phyloP scores from a whole-genome alignment of 306 rosid species.

The Rosa lucieae region DNA sequence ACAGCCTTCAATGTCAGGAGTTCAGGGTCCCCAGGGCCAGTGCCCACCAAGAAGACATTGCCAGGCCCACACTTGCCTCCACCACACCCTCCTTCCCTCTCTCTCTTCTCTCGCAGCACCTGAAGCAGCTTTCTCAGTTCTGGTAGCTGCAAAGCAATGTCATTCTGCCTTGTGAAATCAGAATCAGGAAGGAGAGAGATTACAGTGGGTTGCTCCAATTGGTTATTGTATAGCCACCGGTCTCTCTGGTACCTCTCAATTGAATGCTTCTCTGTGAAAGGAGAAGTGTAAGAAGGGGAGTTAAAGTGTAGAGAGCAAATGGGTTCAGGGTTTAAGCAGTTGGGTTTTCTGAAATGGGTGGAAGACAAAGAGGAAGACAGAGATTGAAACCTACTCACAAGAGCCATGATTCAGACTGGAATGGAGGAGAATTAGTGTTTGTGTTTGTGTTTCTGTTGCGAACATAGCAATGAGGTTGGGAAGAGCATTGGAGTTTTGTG shows the following conservation, averaged over 20 bases:
- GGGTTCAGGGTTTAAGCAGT: constrained; percentile 31
- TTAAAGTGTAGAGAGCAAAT: constrained; percentile 47
- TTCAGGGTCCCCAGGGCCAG: constrained; percentile 97
- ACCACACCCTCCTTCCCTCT: constrained; percentile 42
- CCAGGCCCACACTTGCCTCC: constrained; percentile 54
- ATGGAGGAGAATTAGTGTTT: neutral
- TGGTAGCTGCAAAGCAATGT: constrained; percentile 80
- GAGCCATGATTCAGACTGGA: constrained; percentile 45
- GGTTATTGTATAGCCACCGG: constrained; percentile 61
- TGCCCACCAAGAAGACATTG: constrained; percentile 84
- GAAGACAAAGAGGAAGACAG: constrained; percentile 37
- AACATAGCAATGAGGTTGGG: neutral
- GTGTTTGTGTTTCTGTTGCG: neutral
- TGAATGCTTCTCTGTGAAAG: constrained; percentile 87
- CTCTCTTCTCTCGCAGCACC: constrained; percentile 72
- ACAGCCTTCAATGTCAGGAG: constrained; percentile 81
- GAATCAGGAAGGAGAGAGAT: constrained; percentile 21
- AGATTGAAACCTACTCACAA: constrained; percentile 39
- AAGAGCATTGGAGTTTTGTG: neutral
- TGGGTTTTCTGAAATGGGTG: constrained; percentile 25
- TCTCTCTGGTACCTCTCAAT: constrained; percentile 71
- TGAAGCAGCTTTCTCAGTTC: constrained; percentile 76
- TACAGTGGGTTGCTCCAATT: neutral
- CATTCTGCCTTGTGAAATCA: constrained; percentile 52
- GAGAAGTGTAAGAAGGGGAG: constrained; percentile 45